phyloP scores from a whole-genome alignment of 495 filamentous ascomycete species.

The Aspergillus nanangensis region DNA sequence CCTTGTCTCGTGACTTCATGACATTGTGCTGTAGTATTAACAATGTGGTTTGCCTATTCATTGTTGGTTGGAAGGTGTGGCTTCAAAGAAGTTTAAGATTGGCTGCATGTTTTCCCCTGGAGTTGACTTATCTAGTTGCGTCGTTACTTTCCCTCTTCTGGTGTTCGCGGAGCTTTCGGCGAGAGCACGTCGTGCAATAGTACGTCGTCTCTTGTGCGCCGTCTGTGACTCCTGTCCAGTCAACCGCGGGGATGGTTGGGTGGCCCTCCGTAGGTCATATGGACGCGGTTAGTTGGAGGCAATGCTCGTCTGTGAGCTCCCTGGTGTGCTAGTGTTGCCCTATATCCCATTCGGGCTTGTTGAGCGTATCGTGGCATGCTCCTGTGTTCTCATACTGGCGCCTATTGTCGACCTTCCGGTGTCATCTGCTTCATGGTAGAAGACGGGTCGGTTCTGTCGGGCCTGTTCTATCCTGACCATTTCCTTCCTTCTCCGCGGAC shows the following conservation, averaged over 20 bases:
- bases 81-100: constrained; percentile 5
- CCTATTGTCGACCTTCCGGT: not conserved
- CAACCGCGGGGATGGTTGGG: not conserved
- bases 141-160: constrained; percentile 1
- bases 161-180: constrained; percentile 4
- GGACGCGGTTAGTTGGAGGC: not conserved
- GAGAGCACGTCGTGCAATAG: constrained; percentile 1
- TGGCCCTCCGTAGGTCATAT: not conserved
- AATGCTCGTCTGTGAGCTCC: not conserved
- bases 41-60: constrained; percentile 1
- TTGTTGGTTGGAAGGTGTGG: constrained; percentile 1
- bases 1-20: constrained; percentile 6
- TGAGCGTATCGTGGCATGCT: not conserved
- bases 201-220: constrained; percentile 4
- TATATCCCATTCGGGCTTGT: not conserved
- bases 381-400: not conserved
- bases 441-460: constrained; percentile 1
- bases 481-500: not conserved
- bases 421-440: not conserved
- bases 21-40: constrained; percentile 5
- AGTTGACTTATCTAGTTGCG: constrained; percentile 1
- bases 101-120: constrained; percentile 4
- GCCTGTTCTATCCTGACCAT: not conserved
- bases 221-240: constrained; percentile 2
- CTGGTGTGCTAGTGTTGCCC: not conserved